Evolutionary conservation across 352 stramenopile genomes (phyloP), one percentile per base, ranked within the genome.

Genomic region (Globisporangium heterothallicum): DNA sequence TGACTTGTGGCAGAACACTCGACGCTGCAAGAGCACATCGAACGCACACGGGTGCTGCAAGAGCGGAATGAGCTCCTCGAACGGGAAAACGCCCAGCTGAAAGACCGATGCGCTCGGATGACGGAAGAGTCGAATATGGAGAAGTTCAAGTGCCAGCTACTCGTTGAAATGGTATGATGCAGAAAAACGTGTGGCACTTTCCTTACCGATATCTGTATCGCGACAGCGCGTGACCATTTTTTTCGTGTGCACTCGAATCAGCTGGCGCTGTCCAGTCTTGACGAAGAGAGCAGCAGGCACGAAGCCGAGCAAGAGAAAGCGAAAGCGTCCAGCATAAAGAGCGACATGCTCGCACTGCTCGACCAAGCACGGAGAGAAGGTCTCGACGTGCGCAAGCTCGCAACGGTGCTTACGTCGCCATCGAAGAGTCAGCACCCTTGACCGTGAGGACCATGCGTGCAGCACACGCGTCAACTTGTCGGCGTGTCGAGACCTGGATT

Each of bases 111-210:
- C 27, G 29, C 55, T 6, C 79, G 84, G 14, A 66, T 92, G 53
- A 78, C 64, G 2, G 79, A 92, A 41, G 84, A 92, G 42, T 85
- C 71, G 38, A 92, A 92, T 54, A 89, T 94, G 76, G 80, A 90
- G 42, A 91, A 92, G 49, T 94, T 94, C 56, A 94, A 90, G 57
- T 90, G 81, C 49, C 79, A 92, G 50, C 62, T 94, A 26, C 76
- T 94, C 47, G 68, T 94, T 7, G 84, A 94, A 52, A 94, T 94
- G 84, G 81, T 87, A 54, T 47, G 56, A 49, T 8, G 1, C 14
- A n/a, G n/a, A n/a, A n/a, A n/a, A n/a, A n/a, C n/a, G n/a, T n/a
- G n/a, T n/a, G n/a, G n/a, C n/a, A n/a, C n/a, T n/a, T n/a, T n/a
- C n/a, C n/a, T 21, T 3, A 36, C 8, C 12, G 18, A 8, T 27